Evolutionary conservation across 2,329 filamentous ascomycete species (phyloP), one percentile per base, ranked within the genome.

Genomic region (Dichotomopilus funicola): DNA sequence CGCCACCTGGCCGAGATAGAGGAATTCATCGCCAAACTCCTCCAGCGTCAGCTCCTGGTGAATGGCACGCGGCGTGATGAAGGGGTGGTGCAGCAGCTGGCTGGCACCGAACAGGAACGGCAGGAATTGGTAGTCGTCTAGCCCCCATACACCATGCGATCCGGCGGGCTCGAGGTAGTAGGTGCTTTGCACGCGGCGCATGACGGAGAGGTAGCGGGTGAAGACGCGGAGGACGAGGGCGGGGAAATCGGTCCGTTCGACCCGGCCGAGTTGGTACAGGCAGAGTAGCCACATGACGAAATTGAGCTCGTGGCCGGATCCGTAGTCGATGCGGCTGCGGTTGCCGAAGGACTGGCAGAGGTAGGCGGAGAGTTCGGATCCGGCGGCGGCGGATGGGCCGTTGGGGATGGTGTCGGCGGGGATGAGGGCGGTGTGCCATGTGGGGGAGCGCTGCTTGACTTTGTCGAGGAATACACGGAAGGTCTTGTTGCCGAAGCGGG

Each of bases 111-210:
- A 95, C 10, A 99, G 81, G 69, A 97, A 99, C 0, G 95, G 94
- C 1, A 96, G 75, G 72, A 99, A 99, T 63, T 95, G 91, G 72
- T 99, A 96, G 70, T 99, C 94, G 66, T 99, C 94, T 1, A 99
- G 76, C 13, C 94, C 94, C 94, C 94, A 99, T 31, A 99, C 94
- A 42, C 94, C 94, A 69, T 99, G 94, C 0, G 92, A 96, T 11
- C 94, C 94, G 0, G 94, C 94, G 2, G 94, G 94, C 67, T 99
- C 94, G 50, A 99, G 85, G 67, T 99, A 99, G 73, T 99, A 99
- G 3, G 90, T 89, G 60, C 84, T 85, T 71, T 99, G 94, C 12
- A 97, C 80, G 31, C 81, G 78, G 53, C 91, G 89, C 91, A 97
- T 96, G 54, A 97, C 78, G 49, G 76, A 73, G 46, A 99, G 82